phyloP scores from a whole-genome alignment of 352 stramenopile genomes.

The Globisporangium emineosum region DNA sequence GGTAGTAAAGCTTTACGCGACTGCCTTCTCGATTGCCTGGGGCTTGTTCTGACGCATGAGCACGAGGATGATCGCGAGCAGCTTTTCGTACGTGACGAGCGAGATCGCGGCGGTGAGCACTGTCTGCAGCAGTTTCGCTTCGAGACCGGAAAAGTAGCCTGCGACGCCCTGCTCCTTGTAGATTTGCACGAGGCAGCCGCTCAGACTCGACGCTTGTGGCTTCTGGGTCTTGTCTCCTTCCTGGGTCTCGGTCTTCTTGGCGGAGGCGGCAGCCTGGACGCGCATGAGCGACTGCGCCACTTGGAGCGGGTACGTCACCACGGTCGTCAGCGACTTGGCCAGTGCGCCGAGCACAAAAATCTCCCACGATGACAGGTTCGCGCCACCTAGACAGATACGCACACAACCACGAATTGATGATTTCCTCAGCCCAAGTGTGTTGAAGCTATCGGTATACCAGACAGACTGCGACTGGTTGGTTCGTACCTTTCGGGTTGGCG shows the following conservation, averaged over 20 bases:
- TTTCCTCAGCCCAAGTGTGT: no score
- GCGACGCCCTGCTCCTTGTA: slow-evolving; percentile 59
- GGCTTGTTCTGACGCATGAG: slow-evolving; percentile 37
- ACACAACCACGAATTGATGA: not conserved
- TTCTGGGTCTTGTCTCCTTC: not conserved
- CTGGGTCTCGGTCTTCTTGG: slow-evolving; percentile 9
- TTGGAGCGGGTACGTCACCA: slow-evolving; percentile 94
- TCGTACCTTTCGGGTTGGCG: slow-evolving; percentile 12
- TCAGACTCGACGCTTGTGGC: slow-evolving; percentile 10
- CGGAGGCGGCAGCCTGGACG: slow-evolving; percentile 34
- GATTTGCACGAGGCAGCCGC: slow-evolving; percentile 53
- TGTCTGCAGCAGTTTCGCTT: slow-evolving; percentile 93
- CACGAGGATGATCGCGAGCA: slow-evolving; percentile 59
- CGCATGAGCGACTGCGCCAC: slow-evolving; percentile 90
- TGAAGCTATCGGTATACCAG: no score
- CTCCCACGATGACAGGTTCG: slow-evolving; percentile 64
- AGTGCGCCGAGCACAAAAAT: slow-evolving; percentile 91
- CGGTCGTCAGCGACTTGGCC: slow-evolving; percentile 91
- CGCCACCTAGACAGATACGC: slow-evolving; percentile 4
- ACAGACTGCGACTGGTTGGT: not conserved
- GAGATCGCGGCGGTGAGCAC: slow-evolving; percentile 92
- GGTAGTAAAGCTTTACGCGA: slow-evolving; percentile 31
- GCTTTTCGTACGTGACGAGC: slow-evolving; percentile 94
- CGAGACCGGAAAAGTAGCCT: slow-evolving; percentile 89
- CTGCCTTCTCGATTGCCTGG: slow-evolving; percentile 33